These are phyloP conservation scores for Suillus subluteus DNA, from an alignment of 768 basidiomycete species.

Conservation along the genomic window DNA sequence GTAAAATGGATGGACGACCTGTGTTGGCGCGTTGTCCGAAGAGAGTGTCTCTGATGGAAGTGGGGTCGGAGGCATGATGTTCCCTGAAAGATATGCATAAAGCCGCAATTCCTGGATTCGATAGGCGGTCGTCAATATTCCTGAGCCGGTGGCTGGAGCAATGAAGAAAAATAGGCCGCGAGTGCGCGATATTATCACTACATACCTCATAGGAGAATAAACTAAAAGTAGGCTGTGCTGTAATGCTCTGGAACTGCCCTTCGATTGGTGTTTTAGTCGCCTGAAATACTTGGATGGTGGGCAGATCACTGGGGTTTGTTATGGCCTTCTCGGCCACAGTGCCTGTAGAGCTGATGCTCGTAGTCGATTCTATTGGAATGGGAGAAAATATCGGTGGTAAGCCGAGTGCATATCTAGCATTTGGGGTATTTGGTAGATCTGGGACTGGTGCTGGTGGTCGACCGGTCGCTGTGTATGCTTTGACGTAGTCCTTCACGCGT, in stretches of 20 bases:
- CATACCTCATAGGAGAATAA: conserved; percentile 48
- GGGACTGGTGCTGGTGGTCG: conserved; percentile 53
- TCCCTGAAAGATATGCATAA: conserved; percentile 44
- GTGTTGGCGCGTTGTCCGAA: background rate
- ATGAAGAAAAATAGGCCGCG: conserved; percentile 9
- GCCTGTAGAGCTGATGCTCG: conserved; percentile 8
- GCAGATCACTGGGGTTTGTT: conserved; percentile 21
- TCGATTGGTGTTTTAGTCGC: conserved; percentile 22
- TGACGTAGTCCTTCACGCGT: conserved; percentile 57
- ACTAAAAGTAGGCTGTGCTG: conserved; percentile 39
- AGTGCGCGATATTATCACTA: conserved; percentile 15
- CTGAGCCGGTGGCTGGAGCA: conserved; percentile 10
- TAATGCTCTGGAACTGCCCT: conserved; percentile 43
- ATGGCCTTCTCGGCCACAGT: background rate
- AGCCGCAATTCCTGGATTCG: conserved; percentile 45
- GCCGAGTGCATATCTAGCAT: conserved; percentile 46
- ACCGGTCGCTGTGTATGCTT: conserved; percentile 49
- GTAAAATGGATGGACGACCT: conserved; percentile 24
- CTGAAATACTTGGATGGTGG: conserved; percentile 29
- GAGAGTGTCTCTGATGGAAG: conserved; percentile 13
- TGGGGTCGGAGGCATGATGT: conserved; percentile 26
- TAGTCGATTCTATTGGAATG: conserved; percentile 17
- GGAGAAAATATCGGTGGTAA: conserved; percentile 59
- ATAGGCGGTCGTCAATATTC: conserved; percentile 21
- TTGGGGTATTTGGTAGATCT: conserved; percentile 46